phyloP scores from a whole-genome alignment of 2,329 filamentous ascomycete species.

The Trichoderma harzianum region DNA sequence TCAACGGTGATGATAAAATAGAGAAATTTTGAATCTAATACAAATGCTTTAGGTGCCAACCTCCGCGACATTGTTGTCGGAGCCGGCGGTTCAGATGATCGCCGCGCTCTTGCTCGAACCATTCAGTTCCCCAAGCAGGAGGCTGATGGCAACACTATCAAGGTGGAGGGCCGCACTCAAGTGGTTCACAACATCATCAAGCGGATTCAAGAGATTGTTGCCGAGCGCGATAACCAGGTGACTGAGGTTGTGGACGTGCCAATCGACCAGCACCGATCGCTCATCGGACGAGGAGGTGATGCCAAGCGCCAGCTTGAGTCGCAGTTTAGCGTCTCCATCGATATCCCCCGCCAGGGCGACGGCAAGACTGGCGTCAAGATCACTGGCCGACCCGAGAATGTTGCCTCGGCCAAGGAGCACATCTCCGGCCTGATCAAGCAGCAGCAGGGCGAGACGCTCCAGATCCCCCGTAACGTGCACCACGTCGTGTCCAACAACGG shows the following conservation, averaged over 20 bases:
- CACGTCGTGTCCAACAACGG: conserved; percentile 84
- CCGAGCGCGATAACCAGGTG: conserved; percentile 79
- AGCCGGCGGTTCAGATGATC: conserved; percentile 86
- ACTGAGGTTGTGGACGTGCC: conserved; percentile 78
- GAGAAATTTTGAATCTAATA: not conserved
- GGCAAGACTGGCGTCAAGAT: conserved; percentile 84
- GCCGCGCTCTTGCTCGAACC: conserved; percentile 77
- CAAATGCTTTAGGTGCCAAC: conserved; percentile 61
- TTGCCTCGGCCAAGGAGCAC: conserved; percentile 83
- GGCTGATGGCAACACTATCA: conserved; percentile 76
- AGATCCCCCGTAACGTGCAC: conserved; percentile 78
- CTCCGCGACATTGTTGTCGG: conserved; percentile 82
- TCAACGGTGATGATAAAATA: not conserved
- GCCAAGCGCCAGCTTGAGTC: conserved; percentile 80
- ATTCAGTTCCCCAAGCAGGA: conserved; percentile 94
- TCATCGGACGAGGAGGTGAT: conserved; percentile 91
- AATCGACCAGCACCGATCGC: conserved; percentile 80
- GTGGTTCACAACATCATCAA: conserved; percentile 87
- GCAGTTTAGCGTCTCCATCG: conserved; percentile 80
- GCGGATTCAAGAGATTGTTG: conserved; percentile 76
- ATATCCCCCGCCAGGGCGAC: conserved; percentile 86
- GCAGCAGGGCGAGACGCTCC: conserved; percentile 82
- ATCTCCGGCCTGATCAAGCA: conserved; percentile 77
- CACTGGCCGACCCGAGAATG: conserved; percentile 71
- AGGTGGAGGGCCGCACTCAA: conserved; percentile 77